Percentiles rank a stretch among this genome's conserved stretches.
Conservation (phyloP, 2,329 filamentous ascomycete species). For the Neoscytalidium dimidiatum region DNA sequence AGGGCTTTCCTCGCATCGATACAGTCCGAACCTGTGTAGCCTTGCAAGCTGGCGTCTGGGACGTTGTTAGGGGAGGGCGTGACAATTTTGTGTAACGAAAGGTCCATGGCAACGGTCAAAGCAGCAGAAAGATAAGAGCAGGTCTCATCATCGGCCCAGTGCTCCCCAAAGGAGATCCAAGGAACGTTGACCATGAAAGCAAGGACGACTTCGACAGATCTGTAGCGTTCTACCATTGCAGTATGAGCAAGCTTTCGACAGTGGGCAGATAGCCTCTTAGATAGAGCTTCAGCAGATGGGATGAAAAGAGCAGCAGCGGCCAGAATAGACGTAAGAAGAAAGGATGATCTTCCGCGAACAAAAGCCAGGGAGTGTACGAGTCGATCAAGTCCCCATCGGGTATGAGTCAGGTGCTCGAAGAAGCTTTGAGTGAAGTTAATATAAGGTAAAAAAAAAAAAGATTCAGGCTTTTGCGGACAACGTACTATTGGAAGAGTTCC, state of each 20-base stretch:
- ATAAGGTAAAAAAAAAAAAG: too few species aligned
- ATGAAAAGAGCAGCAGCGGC: constrained; percentile 69
- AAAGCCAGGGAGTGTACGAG: constrained; percentile 66
- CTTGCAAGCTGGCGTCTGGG: constrained; percentile 49
- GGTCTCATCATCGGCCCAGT: constrained; percentile 72
- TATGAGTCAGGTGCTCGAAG: constrained; percentile 69
- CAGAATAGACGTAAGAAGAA: constrained; percentile 71
- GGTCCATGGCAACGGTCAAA: constrained; percentile 67
- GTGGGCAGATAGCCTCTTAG: constrained; percentile 66
- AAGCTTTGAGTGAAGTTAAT: constrained; percentile 52
- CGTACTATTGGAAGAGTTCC: constrained; percentile 65
- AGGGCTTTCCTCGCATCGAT: constrained; percentile 68
- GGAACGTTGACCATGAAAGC: constrained; percentile 76
- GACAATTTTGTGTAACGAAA: constrained; percentile 71
- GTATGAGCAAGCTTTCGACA: constrained; percentile 63
- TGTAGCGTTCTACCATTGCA: constrained; percentile 62
- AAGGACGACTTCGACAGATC: constrained; percentile 72
- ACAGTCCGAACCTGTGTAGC: constrained; percentile 65
- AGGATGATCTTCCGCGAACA: constrained; percentile 67
- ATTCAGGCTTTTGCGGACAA: constrained; percentile 20
- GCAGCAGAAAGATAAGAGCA: constrained; percentile 72
- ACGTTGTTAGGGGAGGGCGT: constrained; percentile 51
- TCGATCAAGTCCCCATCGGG: constrained; percentile 72
- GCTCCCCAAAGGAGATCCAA: constrained; percentile 69
- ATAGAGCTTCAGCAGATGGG: constrained; percentile 63